phyloP scores from a whole-genome alignment of 1,284 basidiomycete genomes.

The Trichosporon sp. region DNA sequence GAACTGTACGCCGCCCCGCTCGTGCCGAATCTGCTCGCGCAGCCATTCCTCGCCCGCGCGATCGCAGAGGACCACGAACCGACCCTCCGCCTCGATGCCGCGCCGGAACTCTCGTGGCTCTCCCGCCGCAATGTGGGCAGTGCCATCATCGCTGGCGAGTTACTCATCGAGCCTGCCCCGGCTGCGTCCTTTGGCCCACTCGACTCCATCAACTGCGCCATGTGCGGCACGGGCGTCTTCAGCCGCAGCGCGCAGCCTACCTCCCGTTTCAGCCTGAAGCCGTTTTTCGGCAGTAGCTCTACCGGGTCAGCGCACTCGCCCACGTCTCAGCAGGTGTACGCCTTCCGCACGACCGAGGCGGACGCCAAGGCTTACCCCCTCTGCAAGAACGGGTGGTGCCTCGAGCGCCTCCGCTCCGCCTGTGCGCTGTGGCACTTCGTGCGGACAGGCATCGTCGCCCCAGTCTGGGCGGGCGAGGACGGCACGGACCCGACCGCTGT shows the following conservation, averaged over 20 bases:
- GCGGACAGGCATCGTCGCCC: conserved; percentile 75
- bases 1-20: conserved; percentile 61
- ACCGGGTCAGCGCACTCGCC: too few relatives aligned
- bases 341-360: conserved; percentile 56
- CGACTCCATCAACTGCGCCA: conserved; percentile 62
- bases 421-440: conserved; percentile 91
- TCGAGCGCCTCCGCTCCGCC: conserved; percentile 71
- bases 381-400: conserved; percentile 65
- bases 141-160: conserved; percentile 83
- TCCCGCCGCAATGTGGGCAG: conserved; percentile 80
- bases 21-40: conserved; percentile 70
- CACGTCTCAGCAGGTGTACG: conserved; percentile 40
- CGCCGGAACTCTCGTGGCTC: conserved; percentile 91
- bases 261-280: conserved; percentile 54
- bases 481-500: conserved; percentile 19
- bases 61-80: conserved; percentile 91
- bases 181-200: conserved; percentile 39
- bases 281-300: conserved; percentile 40
- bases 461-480: conserved; percentile 79
- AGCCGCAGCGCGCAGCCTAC: conserved; percentile 17
- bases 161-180: conserved; percentile 81
- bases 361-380: conserved; percentile 65
- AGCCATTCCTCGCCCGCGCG: conserved; percentile 82
- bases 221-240: conserved; percentile 66
- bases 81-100: conserved; percentile 86